phyloP scores from a whole-genome alignment of 1,139 yeast species.

The Lodderomyces elongisporus region DNA sequence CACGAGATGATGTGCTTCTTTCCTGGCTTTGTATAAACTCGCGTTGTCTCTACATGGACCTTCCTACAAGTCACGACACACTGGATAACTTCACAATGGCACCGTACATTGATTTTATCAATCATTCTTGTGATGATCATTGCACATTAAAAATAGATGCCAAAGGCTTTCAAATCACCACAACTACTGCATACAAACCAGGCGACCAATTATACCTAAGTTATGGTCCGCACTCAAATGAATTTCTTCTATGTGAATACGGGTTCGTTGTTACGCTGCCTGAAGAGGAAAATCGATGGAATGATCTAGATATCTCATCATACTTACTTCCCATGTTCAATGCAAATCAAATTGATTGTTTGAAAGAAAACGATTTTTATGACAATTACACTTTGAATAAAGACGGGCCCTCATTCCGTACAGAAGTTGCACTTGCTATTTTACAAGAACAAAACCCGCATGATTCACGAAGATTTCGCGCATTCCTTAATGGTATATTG shows the following conservation, averaged over 20 bases:
- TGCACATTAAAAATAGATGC: slow-evolving; percentile 47
- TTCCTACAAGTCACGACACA: slow-evolving; percentile 44
- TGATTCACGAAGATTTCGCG: slow-evolving; percentile 25
- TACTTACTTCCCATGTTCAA: slow-evolving; percentile 34
- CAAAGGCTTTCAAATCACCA: slow-evolving; percentile 48
- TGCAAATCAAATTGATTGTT: slow-evolving; percentile 27
- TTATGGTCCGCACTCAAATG: slow-evolving; percentile 87
- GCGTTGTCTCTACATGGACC: slow-evolving; percentile 77
- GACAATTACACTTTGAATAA: slow-evolving; percentile 67
- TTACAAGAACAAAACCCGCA: slow-evolving; percentile 42
- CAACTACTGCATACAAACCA: slow-evolving; percentile 28
- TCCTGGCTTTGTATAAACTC: slow-evolving; percentile 88
- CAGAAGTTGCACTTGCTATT: slow-evolving; percentile 69
- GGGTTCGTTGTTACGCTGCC: slow-evolving; percentile 66
- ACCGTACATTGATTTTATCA: slow-evolving; percentile 84
- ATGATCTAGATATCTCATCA: slow-evolving; percentile 59
- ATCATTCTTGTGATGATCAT: slow-evolving; percentile 59
- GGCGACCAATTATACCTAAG: slow-evolving; percentile 65
- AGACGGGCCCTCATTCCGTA: slow-evolving; percentile 60
- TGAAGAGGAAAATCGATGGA: slow-evolving; percentile 58
- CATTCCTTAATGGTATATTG: slow-evolving; percentile 33
- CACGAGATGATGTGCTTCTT: slow-evolving; percentile 41
- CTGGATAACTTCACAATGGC: slow-evolving; percentile 82
- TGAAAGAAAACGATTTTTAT: slow-evolving; percentile 51
- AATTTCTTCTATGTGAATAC: slow-evolving; percentile 75